phyloP scores from a whole-genome alignment of 768 basidiomycete species.

The Suillus discolor region DNA sequence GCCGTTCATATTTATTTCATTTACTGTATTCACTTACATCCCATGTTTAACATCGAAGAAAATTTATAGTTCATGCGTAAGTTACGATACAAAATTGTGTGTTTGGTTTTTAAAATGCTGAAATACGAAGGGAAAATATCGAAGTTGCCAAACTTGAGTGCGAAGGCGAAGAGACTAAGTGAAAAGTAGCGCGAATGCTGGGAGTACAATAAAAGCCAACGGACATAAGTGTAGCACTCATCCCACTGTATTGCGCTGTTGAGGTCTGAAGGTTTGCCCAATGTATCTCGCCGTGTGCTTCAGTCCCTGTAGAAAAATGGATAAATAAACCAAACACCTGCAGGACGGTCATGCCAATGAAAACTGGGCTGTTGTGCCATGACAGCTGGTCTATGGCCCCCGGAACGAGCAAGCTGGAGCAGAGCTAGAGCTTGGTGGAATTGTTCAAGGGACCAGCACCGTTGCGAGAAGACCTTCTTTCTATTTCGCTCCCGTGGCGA shows the following conservation, averaged over 20 bases:
- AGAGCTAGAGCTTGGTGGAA: constrained; percentile 7
- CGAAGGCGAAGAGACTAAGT: constrained; percentile 2
- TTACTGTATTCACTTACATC: neutral
- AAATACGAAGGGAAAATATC: constrained; percentile 21
- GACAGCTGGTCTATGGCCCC: constrained; percentile 6
- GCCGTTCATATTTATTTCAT: neutral
- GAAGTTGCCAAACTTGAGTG: constrained; percentile 7
- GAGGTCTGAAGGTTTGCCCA: constrained; percentile 15
- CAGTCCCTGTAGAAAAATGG: constrained; percentile 32
- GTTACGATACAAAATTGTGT: constrained; percentile 32
- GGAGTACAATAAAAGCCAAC: constrained; percentile 22
- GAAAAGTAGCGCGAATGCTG: constrained; percentile 7
- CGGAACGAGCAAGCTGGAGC: constrained; percentile 8
- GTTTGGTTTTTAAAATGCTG: constrained; percentile 20
- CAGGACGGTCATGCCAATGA: constrained; percentile 18
- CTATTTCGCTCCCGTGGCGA: constrained; percentile 48
- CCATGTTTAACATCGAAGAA: constrained; percentile 11
- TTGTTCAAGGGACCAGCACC: constrained; percentile 12
- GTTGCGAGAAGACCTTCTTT: constrained; percentile 8
- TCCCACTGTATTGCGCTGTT: constrained; percentile 16
- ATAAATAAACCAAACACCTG: constrained; percentile 34
- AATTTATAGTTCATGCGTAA: constrained; percentile 38
- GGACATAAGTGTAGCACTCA: constrained; percentile 14
- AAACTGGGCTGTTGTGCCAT: constrained; percentile 16
- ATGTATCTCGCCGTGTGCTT: constrained; percentile 24